Evolutionary conservation across 129 eudicot genomes (phyloP), one percentile per base, ranked within the genome.

Genomic region (Ambrosia artemisiifolia): DNA sequence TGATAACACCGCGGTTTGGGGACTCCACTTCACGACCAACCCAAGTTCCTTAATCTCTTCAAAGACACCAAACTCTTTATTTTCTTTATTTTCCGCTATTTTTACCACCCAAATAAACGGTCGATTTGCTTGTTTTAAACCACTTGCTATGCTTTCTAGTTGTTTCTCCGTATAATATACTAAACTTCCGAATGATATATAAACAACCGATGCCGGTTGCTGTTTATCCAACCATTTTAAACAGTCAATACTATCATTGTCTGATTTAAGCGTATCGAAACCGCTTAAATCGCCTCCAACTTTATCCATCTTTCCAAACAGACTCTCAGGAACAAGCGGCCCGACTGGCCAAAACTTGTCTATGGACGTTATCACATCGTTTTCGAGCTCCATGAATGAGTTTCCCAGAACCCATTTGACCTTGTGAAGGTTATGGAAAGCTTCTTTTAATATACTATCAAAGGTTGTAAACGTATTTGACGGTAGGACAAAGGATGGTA

Each of bases 401-500:
- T 85, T 85, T 3, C 82, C 81, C 14, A 85, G 28, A 36, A 81
- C 84, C 86, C 86, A 81, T 43, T 63, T 81, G 11, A 78, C 0
- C 30, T 78, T 81, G 3, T 75, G 69, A 50, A 75, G 49, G 72
- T 65, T 71, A 6, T 65, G 71, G 14, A 85, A 70, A 19, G 60
- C 71, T 49, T 70, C 71, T 0, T 38, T 20, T 1, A 85, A 38
- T 36, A 75, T 16, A 20, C 42, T 63, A 18, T 73, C 35, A 17
- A 85, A 69, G 2, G 30, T 46, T 8, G 11, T 36, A 35, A 70
- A 61, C n/a, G 79, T 14, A 65, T 82, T 85, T 1, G 86, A 75
- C 3, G 89, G 89, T 20, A 85, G 79, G 51, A 85, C 81, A 73
- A 85, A 82, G 7, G 86, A 78, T 7, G 89, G 89, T 7, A 85